Evolutionary conservation across 768 basidiomycete species (phyloP), one percentile per base, ranked within the genome.

Genomic region (Boletus sp.): DNA sequence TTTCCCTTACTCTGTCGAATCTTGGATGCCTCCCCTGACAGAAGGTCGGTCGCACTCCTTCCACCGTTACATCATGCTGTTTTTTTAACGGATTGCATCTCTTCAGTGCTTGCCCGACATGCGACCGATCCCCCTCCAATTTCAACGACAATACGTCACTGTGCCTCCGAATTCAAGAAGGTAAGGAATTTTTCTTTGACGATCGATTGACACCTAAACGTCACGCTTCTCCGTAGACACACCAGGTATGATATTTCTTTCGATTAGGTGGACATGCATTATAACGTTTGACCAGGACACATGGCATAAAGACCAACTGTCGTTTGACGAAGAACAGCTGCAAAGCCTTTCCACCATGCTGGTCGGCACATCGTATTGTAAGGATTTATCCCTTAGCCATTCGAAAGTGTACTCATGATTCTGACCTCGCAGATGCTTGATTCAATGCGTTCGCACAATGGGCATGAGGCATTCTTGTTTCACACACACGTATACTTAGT

Each of bases 1-100:
- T 55, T 96, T 90, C 70, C 96, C 96, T 0, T 97, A 97, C 73
- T 94, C 94, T 2, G 89, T 98, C 14, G 96, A 96, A 66, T 85
- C 86, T 60, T 98, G 94, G 89, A 87, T 96, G 83, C 89, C 89
- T 32, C 76, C 87, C 18, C 77, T 92, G 51, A 89, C 89, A 36
- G 89, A 91, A 77, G 82, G 89, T 89, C 63, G 40, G 76, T 7
- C 42, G 36, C 30, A 52, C 28, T 39, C 35, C 47, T 42, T 46
- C 33, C 12, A 52, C 49, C 37, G 44, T 42, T 32, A 45, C 28
- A 17, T 32, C 33, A n/a, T 45, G 29, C 14, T 18, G 45, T 35
- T 5, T 33, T 37, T 40, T 42, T 42, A 29, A 60, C 40, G 29
- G 9, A n/a, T 28, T 40, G 12, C n/a, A 48, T 28, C 44, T 58